A percentile compares a stretch with the other conserved stretches of the same genome.
Evolutionary conservation across 169 alveolate species (phyloP).

Genomic region (Plasmodium fragile): DNA sequence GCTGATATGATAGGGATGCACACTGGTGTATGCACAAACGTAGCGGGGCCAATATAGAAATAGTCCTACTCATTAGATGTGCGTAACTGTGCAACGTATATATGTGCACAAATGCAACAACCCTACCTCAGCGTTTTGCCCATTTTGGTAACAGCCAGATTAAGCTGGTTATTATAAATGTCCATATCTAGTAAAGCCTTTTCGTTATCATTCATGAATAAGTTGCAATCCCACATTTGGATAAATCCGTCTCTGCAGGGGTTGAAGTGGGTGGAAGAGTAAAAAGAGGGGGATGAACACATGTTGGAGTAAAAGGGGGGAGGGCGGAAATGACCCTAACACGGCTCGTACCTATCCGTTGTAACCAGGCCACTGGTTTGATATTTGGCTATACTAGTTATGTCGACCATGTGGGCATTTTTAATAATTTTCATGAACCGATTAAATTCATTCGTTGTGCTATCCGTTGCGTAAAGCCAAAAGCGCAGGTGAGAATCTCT

Average conservation of each 20-base stretch:
- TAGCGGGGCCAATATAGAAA: not conserved
- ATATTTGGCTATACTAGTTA: slow-evolving; percentile 40
- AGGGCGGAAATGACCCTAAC: not conserved
- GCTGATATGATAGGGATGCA: not conserved
- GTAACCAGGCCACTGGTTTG: slow-evolving; percentile 15
- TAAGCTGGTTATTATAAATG: slow-evolving; percentile 3
- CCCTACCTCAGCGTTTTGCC: slow-evolving; percentile 44
- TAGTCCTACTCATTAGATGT: not conserved
- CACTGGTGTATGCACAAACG: not conserved
- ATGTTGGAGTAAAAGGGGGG: not conserved
- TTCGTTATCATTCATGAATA: slow-evolving; percentile 8
- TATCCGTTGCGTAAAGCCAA: slow-evolving; percentile 65
- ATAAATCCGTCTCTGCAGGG: slow-evolving; percentile 46
- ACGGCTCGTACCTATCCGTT: slow-evolving; percentile 18
- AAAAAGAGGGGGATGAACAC: not conserved
- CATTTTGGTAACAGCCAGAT: slow-evolving; percentile 14
- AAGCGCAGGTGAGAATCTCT: slow-evolving; percentile 68
- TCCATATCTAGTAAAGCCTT: slow-evolving; percentile 34
- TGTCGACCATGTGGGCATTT: slow-evolving; percentile 52
- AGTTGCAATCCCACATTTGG: slow-evolving; percentile 50
- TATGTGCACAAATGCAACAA: not conserved
- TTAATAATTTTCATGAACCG: slow-evolving; percentile 57
- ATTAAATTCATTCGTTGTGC: slow-evolving; percentile 37
- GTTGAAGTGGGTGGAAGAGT: not conserved
- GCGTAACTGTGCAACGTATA: not conserved